A percentile compares a stretch with the other conserved stretches of the same genome.
Conservation (phyloP, 2,329 filamentous ascomycete species). For the Akanthomyces muscarius region DNA sequence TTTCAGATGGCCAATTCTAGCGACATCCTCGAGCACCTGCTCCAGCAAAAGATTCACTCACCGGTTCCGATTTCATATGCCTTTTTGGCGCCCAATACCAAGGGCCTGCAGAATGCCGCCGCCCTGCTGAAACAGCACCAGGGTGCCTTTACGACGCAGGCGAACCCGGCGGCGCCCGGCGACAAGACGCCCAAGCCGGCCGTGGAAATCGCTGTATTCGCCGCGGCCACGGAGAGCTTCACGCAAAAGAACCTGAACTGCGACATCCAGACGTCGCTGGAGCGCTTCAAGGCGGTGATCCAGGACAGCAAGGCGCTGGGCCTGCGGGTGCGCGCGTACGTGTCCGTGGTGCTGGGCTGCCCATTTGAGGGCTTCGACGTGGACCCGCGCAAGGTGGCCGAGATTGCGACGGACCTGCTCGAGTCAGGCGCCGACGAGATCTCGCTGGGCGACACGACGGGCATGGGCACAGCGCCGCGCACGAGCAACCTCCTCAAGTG, state of each 20-base stretch:
- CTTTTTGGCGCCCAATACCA: conserved; percentile 74
- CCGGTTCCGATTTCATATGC: conserved; percentile 64
- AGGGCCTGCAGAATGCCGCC: conserved; percentile 63
- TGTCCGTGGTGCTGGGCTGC: conserved; percentile 77
- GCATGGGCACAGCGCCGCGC: conserved; percentile 77
- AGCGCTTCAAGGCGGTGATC: conserved; percentile 67
- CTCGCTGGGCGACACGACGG: conserved; percentile 83
- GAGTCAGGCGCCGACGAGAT: conserved; percentile 91
- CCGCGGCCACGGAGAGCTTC: conserved; percentile 76
- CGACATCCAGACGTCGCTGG: conserved; percentile 68
- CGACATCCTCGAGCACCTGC: conserved; percentile 66
- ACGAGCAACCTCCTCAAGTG: conserved; percentile 62
- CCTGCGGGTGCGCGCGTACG: conserved; percentile 70
- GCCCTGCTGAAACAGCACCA: conserved; percentile 50
- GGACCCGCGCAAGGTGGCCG: conserved; percentile 58
- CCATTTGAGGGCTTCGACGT: conserved; percentile 68
- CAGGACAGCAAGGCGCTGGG: conserved; percentile 59
- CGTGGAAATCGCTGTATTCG: conserved; percentile 75
- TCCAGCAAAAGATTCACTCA: conserved; percentile 53
- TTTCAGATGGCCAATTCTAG: conserved; percentile 72
- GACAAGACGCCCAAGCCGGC: conserved; percentile 42
- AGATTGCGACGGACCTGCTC: conserved; percentile 65
- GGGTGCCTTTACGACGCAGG: conserved; percentile 47
- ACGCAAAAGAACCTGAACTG: conserved; percentile 80
- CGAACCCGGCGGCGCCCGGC: conserved; percentile 37